phyloP scores from a whole-genome alignment of 805 yeast species.

The Candida ulmi region DNA sequence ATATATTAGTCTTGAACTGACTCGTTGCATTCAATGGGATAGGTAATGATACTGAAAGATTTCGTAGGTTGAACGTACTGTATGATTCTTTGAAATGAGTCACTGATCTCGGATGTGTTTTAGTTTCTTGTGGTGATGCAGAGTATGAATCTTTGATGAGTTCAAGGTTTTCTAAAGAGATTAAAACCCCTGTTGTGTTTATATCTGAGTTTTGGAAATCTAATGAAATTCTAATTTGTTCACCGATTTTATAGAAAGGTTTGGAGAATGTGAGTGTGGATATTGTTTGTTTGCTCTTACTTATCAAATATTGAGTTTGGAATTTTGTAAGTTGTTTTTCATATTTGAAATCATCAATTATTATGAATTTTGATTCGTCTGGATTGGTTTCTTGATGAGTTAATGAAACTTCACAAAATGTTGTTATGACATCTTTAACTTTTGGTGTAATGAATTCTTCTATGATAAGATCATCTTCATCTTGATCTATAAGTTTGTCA shows the following conservation, averaged over 20 bases:
- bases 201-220: constrained; percentile 18
- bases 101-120: constrained; percentile 9
- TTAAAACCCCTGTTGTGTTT: constrained; percentile 34
- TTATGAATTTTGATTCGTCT: constrained; percentile 5
- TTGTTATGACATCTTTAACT: constrained; percentile 12
- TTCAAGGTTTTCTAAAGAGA: constrained; percentile 31
- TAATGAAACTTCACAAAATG: constrained; percentile 8
- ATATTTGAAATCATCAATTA: constrained; percentile 11
- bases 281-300: constrained; percentile 34
- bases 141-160: constrained; percentile 27
- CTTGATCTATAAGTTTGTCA: constrained; percentile 15
- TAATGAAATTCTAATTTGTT: constrained; percentile 34
- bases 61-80: constrained; percentile 22
- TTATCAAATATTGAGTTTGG: constrained; percentile 34
- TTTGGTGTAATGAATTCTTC: constrained; percentile 11
- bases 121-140: constrained; percentile 7
- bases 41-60: constrained; percentile 26
- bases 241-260: constrained; percentile 39
- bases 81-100: constrained; percentile 26
- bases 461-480: background rate
- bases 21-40: constrained; percentile 31
- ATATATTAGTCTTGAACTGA: constrained; percentile 35
- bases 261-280: constrained; percentile 35
- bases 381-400: constrained; percentile 4
- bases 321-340: constrained; percentile 19